phyloP scores from a whole-genome alignment of 495 filamentous ascomycete species.

The Terfezia boudieri region DNA sequence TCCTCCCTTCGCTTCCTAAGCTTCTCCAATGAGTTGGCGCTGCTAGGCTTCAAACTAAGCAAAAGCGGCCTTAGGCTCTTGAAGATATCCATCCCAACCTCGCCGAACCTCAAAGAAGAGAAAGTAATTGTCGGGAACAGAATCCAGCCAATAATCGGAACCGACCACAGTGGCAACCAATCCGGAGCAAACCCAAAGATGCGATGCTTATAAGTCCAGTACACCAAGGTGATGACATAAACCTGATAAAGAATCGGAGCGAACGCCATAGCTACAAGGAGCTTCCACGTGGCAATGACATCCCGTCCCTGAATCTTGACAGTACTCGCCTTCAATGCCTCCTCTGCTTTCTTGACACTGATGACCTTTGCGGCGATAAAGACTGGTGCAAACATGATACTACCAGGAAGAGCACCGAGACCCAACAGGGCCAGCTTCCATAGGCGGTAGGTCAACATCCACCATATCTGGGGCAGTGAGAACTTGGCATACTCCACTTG shows the following conservation, averaged over 20 bases:
- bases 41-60: slow-evolving; percentile 67
- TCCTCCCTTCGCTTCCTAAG: slow-evolving; percentile 50
- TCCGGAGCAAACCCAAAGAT: slow-evolving; percentile 57
- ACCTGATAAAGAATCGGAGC: slow-evolving; percentile 66
- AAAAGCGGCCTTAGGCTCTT: slow-evolving; percentile 82
- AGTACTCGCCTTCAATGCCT: slow-evolving; percentile 74
- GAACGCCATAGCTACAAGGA: slow-evolving; percentile 74
- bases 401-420: slow-evolving; percentile 64
- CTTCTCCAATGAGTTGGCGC: slow-evolving; percentile 60
- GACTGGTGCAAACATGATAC: slow-evolving; percentile 71
- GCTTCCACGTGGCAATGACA: slow-evolving; percentile 97
- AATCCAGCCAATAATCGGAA: slow-evolving; percentile 47
- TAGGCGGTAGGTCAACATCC: slow-evolving; percentile 58
- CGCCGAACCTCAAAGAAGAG: slow-evolving; percentile 82
- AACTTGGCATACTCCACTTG: slow-evolving; percentile 85
- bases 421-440: slow-evolving; percentile 52
- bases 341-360: slow-evolving; percentile 70
- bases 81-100: slow-evolving; percentile 92
- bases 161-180: slow-evolving; percentile 58
- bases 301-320: slow-evolving; percentile 88
- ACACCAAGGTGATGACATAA: slow-evolving; percentile 51
- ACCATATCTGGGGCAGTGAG: slow-evolving; percentile 48
- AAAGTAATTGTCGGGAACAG: slow-evolving; percentile 80
- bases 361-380: slow-evolving; percentile 78
- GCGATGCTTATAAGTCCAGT: slow-evolving; percentile 59